Base-by-base conservation (phyloP, 1,284 basidiomycete species). In the Fomitopsis pinicola region DNA sequence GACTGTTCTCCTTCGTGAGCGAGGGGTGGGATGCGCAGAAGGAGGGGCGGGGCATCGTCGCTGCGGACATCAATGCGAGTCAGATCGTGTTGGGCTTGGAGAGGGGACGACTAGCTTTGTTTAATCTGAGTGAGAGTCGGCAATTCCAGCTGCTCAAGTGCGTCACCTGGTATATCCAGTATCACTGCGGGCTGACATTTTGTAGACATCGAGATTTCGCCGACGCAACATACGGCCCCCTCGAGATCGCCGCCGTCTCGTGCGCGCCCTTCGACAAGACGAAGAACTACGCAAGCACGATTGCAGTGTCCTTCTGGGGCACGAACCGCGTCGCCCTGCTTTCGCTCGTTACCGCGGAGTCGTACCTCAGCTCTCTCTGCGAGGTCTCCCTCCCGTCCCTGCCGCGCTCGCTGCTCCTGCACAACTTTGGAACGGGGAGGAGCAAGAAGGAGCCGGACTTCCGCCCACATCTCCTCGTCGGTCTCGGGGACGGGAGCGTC, bases 401-500 rank as follows among this genome's bases (percentile, higher is more conserved):
- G 36, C 86, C 91, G 5, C 83, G 88, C 10, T 92, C 91, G 3
- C 68, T 94, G 19, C 73, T 92, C n/a, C 72, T 94, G 53, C 80
- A 85, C 68, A 84, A 85, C 63, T 92, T 94, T 70, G 81, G 79
- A 12, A 66, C 74, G 8, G 66, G 65, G 15, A 75, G 69, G 12
- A 74, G 64, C 55, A 61, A 73, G 17, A 76, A 77, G 60, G 75
- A 72, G 45, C 58, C 70, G 14, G 73, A 81, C 53, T 72, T 66
- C 62, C 75, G 76, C 59, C 78, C 84, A 0, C 83, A 88, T 64
- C 78, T 98, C 5, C 77, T 98, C 22, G 85, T 87, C 9, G 95
- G 95, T 0, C 77, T 96, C 5, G 85, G 84, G 5, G 87, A 97
- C 72, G 96, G 96, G 1, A 84, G 85, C 3, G 79, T 97, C n/a